phyloP scores from a whole-genome alignment of 768 basidiomycete genomes.

The Russula earlei region DNA sequence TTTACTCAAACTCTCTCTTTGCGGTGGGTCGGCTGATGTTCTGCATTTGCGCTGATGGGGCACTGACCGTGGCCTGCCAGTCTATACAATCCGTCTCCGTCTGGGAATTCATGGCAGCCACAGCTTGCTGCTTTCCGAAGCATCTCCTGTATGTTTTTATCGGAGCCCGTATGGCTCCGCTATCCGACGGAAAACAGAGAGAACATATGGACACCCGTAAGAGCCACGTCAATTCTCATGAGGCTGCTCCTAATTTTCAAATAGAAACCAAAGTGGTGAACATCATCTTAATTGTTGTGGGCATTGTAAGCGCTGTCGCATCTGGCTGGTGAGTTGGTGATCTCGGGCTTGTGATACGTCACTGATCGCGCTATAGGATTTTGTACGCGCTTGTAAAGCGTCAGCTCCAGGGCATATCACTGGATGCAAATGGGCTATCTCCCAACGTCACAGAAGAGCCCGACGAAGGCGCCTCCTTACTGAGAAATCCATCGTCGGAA shows the following conservation, averaged over 20 bases:
- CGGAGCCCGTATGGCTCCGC: conserved; percentile 60
- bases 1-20: conserved; percentile 75
- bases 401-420: conserved; percentile 38
- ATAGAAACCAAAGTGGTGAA: conserved; percentile 61
- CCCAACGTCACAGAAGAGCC: conserved; percentile 52
- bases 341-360: neutral
- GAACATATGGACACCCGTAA: conserved; percentile 67
- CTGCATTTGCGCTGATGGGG: neutral
- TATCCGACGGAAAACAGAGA: conserved; percentile 71
- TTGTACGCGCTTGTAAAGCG: conserved; percentile 57
- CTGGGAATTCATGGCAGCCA: conserved; percentile 70
- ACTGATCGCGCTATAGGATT: conserved; percentile 35
- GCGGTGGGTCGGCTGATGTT: conserved; percentile 40
- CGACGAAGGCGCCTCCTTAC: conserved; percentile 51
- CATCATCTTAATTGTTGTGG: conserved; percentile 44
- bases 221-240: conserved; percentile 19
- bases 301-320: conserved; percentile 46
- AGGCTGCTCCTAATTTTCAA: neutral
- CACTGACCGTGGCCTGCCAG: conserved; percentile 25
- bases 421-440: conserved; percentile 44
- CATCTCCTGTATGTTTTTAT: conserved; percentile 67
- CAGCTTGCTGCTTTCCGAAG: conserved; percentile 61
- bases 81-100: conserved; percentile 67
- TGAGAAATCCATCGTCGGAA: conserved; percentile 26
- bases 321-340: conserved; percentile 53